Evolutionary conservation across 306 rosid species (phyloP).

Genomic region (Nissolia schottii): DNA sequence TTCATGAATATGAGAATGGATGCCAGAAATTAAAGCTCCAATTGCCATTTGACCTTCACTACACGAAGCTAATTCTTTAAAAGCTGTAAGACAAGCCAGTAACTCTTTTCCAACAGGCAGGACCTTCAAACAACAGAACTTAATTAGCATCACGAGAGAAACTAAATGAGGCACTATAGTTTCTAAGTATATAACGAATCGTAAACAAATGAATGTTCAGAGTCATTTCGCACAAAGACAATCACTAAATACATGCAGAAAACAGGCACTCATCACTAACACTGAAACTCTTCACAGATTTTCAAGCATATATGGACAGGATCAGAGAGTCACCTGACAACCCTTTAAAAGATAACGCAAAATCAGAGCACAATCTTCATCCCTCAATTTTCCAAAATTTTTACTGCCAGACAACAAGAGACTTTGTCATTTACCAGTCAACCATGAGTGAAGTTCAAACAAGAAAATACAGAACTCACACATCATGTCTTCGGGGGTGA

Average conservation of each 20-base stretch:
- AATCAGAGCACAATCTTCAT: slow-evolving; percentile 55
- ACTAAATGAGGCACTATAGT: background rate
- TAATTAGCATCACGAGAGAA: slow-evolving; percentile 20
- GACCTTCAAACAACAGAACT: slow-evolving; percentile 51
- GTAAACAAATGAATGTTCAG: background rate
- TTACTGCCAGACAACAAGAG: slow-evolving; percentile 45
- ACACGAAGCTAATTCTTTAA: slow-evolving; percentile 67
- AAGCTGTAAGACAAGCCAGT: slow-evolving; percentile 72
- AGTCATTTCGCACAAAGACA: slow-evolving; percentile 4
- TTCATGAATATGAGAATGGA: slow-evolving; percentile 35
- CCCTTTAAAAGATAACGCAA: slow-evolving; percentile 54
- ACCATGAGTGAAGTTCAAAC: slow-evolving; percentile 4
- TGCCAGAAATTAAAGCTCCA: slow-evolving; percentile 36
- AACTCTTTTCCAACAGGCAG: slow-evolving; percentile 88
- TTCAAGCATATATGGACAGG: slow-evolving; percentile 10
- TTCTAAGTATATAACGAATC: background rate
- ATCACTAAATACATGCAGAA: background rate
- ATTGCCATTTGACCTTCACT: slow-evolving; percentile 67
- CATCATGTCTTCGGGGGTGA: slow-evolving; percentile 38
- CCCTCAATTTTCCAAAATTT: slow-evolving; percentile 38
- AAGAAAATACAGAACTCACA: slow-evolving; percentile 49
- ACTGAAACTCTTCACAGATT: slow-evolving; percentile 16
- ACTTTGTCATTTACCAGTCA: slow-evolving; percentile 8
- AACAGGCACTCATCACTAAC: slow-evolving; percentile 13
- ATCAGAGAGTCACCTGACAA: slow-evolving; percentile 64